Conservation (phyloP, 495 filamentous ascomycete species). For the Paragyromitra xinjiangensis region DNA sequence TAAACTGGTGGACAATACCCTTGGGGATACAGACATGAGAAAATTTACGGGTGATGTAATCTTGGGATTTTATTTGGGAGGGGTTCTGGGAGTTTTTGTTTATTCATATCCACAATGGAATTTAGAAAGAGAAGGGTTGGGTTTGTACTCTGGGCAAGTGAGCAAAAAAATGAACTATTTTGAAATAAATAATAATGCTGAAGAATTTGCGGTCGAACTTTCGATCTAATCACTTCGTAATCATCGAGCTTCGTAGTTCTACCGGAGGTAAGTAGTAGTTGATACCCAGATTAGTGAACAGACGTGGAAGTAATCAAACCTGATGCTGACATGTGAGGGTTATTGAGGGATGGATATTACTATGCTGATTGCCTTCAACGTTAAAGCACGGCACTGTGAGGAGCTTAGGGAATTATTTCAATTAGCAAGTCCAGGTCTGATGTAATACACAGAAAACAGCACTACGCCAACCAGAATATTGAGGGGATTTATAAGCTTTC, state of each 20-base stretch:
- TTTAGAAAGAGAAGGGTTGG: background rate
- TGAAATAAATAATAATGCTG: background rate
- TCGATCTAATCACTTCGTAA: background rate
- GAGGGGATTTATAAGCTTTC: background rate
- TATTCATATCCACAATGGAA: background rate
- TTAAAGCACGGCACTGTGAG: conserved; percentile 56
- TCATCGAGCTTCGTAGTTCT: background rate
- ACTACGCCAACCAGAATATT: background rate
- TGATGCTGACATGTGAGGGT: background rate
- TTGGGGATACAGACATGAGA: background rate
- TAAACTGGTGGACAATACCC: background rate
- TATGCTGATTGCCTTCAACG: conserved; percentile 46
- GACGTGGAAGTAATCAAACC: too few species aligned
- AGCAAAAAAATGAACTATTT: background rate
- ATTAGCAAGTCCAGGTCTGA: conserved; percentile 35
- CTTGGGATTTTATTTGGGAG: conserved; percentile 16
- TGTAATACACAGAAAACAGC: conserved; percentile 10
- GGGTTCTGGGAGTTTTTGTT: conserved; percentile 42
- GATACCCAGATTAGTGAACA: too few species aligned
- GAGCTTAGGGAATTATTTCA: conserved; percentile 57
- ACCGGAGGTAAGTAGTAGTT: too few species aligned
- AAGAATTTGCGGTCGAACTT: background rate
- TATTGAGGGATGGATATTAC: background rate
- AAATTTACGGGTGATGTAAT: conserved; percentile 1
- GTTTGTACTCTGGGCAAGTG: background rate